These are phyloP conservation scores for Arthrinium puccinioides DNA, from an alignment of 2,329 filamentous ascomycete species.

Conservation along the genomic window DNA sequence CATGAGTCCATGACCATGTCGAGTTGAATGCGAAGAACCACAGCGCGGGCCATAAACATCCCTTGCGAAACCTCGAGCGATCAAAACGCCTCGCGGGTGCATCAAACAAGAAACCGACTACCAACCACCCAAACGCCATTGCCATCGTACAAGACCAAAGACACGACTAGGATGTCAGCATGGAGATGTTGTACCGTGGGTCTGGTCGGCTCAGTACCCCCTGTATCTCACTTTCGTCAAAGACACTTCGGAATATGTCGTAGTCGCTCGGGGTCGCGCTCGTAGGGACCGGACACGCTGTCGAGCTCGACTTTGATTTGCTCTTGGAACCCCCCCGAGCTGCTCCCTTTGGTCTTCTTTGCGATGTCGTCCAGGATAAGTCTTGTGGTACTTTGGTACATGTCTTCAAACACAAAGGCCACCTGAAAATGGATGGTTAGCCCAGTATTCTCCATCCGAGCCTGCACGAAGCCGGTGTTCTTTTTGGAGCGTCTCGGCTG, in stretches of 20 bases:
- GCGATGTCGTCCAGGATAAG: constrained; percentile 47
- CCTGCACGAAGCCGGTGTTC: too few species aligned
- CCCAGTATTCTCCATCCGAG: too few species aligned
- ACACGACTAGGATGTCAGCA: constrained; percentile 33
- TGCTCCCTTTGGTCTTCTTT: constrained; percentile 36
- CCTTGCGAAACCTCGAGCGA: too few species aligned
- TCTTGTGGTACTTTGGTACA: constrained; percentile 42
- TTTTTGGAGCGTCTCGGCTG: too few species aligned
- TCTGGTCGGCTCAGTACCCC: constrained; percentile 43
- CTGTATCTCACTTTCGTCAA: constrained; percentile 41
- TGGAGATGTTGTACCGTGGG: constrained; percentile 46
- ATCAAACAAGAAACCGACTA: too few species aligned
- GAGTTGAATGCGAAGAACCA: too few species aligned
- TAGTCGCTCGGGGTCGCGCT: constrained; percentile 11
- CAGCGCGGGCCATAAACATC: too few species aligned
- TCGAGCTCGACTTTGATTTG: constrained; percentile 21
- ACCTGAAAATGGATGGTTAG: too few species aligned
- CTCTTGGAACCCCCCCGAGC: constrained; percentile 19
- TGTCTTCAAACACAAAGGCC: constrained; percentile 58
- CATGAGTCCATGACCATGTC: too few species aligned
- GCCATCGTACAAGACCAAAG: too few species aligned
- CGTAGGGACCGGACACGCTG: constrained; percentile 16
- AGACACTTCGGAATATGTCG: constrained; percentile 44
- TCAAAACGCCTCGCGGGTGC: too few species aligned
- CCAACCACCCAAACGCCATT: too few species aligned